Percentiles rank a stretch among this genome's conserved stretches.
phyloP scores from a whole-genome alignment of 1,284 basidiomycete species.

The Malassezia arunalokei region DNA sequence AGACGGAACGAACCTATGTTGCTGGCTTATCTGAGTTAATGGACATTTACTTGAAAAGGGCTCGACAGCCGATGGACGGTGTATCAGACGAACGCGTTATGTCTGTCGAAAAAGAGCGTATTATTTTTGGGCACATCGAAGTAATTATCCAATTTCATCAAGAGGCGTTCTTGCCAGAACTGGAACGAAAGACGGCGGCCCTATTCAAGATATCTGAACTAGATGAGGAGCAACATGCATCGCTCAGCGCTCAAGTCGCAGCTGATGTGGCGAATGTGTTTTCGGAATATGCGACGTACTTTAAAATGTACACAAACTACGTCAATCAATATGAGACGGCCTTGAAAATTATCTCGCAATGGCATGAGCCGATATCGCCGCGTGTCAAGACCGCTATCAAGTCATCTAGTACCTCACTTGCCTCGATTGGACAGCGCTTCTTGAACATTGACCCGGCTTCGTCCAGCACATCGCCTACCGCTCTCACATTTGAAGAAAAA shows the following conservation, averaged over 20 bases:
- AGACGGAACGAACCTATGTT: slow-evolving; percentile 90
- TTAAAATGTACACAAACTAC: slow-evolving; percentile 44
- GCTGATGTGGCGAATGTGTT: slow-evolving; percentile 79
- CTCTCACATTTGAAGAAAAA: neutral
- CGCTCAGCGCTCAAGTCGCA: slow-evolving; percentile 62
- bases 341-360: slow-evolving; percentile 9
- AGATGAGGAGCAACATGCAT: slow-evolving; percentile 48
- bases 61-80: slow-evolving; percentile 54
- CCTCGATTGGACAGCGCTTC: neutral
- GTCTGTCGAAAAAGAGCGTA: slow-evolving; percentile 71
- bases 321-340: slow-evolving; percentile 41
- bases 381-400: neutral
- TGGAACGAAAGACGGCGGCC: slow-evolving; percentile 55
- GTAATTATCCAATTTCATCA: slow-evolving; percentile 81
- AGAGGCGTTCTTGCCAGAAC: slow-evolving; percentile 76
- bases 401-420: neutral
- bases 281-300: slow-evolving; percentile 37
- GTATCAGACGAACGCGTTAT: slow-evolving; percentile 58
- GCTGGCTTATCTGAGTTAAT: slow-evolving; percentile 80
- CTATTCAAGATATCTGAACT: slow-evolving; percentile 13
- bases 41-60: slow-evolving; percentile 85
- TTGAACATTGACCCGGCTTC: neutral
- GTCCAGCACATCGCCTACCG: no score
- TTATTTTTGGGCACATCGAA: slow-evolving; percentile 85
- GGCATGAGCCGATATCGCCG: slow-evolving; percentile 4